Base-by-base conservation (phyloP, 2,329 filamentous ascomycete species). In the Aspergillus sojae region DNA sequence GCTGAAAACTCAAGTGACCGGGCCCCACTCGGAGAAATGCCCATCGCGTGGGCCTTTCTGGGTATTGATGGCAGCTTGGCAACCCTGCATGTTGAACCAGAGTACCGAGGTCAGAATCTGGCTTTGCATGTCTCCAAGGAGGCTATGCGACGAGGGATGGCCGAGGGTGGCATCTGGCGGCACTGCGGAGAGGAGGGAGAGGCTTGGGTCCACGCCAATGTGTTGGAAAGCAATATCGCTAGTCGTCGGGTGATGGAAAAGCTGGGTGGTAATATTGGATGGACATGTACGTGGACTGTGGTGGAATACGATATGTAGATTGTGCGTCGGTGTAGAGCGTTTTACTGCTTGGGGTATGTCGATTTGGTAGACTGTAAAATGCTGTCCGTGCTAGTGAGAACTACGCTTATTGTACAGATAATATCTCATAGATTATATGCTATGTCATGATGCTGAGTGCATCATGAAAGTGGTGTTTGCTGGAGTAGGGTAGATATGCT, bases 231-330 rank as follows among this genome's bases (percentile, higher is more conserved):
- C 39, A 81, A 81, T 66, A 41, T 54, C 43, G 71, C 76, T 2
- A 81, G 79, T 74, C 70, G 72, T 21, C 72, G 75, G 52, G 79
- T 80, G 26, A 81, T 82, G 80, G 77, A 80, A 71, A 82, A 82
- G 69, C 64, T 81, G 62, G 80, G 78, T 2, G 80, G 78, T 5
- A 57, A 67, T 60, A 62, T 73, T 2, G 67, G 68, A 63, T 79
- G 78, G 68, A 76, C 71, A 43, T 71, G 75, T 58, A 70, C 72
- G 5, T 82, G 79, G 79, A 68, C 73, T 28, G 75, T 78, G 30
- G 64, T 80, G 60, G 76, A 80, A 66, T 58, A 39, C 45, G 56
- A 55, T 26, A 4, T 39, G 5, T 50, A 28, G n/a, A 43, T 14
- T 46, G 16, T 32, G 16, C 7, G 12, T 11, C 5, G 9, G 16